Evolutionary conservation across 257 asterid species (phyloP).

Genomic region (Haberlea rhodopensis): DNA sequence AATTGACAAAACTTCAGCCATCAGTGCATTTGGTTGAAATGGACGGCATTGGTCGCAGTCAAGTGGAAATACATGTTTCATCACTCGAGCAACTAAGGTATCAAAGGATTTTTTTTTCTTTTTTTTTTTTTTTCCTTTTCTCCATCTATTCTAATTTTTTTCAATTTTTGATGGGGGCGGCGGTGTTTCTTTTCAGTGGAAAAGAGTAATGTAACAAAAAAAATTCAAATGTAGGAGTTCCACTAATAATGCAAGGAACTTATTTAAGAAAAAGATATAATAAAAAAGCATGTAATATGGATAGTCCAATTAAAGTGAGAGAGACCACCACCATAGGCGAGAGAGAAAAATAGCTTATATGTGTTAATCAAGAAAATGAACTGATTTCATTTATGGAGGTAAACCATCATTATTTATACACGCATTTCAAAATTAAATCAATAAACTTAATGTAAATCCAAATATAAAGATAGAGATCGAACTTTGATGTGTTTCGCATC

Average conservation of each 20-base stretch:
- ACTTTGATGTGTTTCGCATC: conserved; percentile 67
- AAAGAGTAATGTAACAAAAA: background rate
- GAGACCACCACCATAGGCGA: background rate
- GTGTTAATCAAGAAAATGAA: conserved; percentile 2
- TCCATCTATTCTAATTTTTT: too few relatives aligned
- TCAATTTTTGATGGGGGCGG: too few relatives aligned
- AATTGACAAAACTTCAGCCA: conserved; percentile 18
- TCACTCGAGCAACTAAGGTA: too few relatives aligned
- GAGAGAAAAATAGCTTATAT: background rate
- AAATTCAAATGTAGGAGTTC: background rate
- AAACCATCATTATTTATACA: conserved; percentile 13
- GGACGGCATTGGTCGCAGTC: conserved; percentile 1
- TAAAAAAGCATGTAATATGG: background rate
- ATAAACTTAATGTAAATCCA: conserved; percentile 5
- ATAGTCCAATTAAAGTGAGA: background rate
- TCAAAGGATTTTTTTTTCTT: too few relatives aligned
- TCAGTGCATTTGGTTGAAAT: conserved; percentile 24
- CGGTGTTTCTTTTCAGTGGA: background rate
- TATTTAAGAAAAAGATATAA: background rate
- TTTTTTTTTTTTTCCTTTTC: background rate
- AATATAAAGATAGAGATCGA: conserved; percentile 38
- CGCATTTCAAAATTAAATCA: background rate
- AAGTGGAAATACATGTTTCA: conserved; percentile 1
- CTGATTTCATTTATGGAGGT: background rate
- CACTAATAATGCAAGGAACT: background rate